phyloP scores from a whole-genome alignment of 257 asterid genomes.

The Solanum ossicruentum region DNA sequence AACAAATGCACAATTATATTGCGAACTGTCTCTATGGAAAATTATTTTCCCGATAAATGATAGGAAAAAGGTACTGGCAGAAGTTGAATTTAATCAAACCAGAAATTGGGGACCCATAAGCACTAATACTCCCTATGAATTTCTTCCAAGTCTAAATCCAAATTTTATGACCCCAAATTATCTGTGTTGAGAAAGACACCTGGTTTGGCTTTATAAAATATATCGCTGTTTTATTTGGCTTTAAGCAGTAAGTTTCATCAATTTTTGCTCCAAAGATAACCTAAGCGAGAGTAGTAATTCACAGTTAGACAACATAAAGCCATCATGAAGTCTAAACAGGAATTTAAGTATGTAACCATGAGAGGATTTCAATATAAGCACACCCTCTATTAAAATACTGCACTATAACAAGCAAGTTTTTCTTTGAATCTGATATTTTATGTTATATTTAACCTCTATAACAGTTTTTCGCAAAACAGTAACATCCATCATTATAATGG shows the following conservation, averaged over 20 bases:
- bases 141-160: neutral
- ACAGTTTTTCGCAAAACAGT: neutral
- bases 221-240: neutral
- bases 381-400: neutral
- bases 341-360: neutral
- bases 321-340: neutral
- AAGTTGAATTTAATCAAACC: neutral
- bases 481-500: neutral
- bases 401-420: neutral
- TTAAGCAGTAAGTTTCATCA: neutral
- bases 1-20: neutral
- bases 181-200: neutral
- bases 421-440: neutral
- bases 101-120: neutral
- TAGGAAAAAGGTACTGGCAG: neutral
- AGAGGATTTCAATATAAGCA: neutral
- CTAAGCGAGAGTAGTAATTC: neutral
- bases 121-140: neutral
- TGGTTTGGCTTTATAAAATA: neutral
- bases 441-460: neutral
- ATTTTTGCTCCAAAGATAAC: neutral
- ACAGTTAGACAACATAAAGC: neutral
- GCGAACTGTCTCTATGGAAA: neutral
- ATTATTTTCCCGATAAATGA: neutral
- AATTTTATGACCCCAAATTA: neutral